Evolutionary conservation across 192 early-diverging fungal species (phyloP), one percentile per base, ranked within the genome.

Genomic region (Gamsiella multidivaricata): DNA sequence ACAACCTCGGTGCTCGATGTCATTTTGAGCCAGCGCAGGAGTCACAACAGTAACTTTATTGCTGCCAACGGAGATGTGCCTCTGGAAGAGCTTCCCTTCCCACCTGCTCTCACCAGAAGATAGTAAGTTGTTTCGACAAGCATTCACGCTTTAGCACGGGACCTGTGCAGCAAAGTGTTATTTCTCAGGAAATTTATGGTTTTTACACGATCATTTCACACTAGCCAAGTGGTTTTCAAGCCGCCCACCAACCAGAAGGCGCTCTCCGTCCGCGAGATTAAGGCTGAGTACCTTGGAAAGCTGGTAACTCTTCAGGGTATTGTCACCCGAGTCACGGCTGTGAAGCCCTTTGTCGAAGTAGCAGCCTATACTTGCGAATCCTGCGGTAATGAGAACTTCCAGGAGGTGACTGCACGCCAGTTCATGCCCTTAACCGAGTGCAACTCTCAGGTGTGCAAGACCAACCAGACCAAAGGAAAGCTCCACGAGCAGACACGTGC

Each of bases 361-460:
- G 87, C 92, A n/a, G 91, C 93, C 8, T 94, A 95, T 82, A 87
- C 86, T 55, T 99, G 97, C 84, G 97, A 99, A 68, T 86, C 90
- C 42, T 99, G 97, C 82, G 96, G 97, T 26, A 82, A 91, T 76
- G 97, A 99, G 84, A 91, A 95, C 58, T 99, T 97, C 84, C 95
- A 99, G 83, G 94, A 95, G 82, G 92, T 97, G 50, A 88, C 86
- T 32, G 66, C 84, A 41, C 86, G 88, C 49, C 87, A 90, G 70
- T 94, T 90, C 71, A 91, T 88, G 47, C 95, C 95, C 8, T 80
- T 96, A 26, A 87, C 88, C 26, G 91, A 95, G 64, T 99, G 97
- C 83, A 81, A 82, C 31, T 92, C 91, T 31, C 81, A 85, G 57
- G 88, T 87, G 49, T 99, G 97, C 82, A 90, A 90, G 56, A 88